Base-by-base conservation (phyloP, 1,139 yeast genomes). In the Arxiozyma bovina region DNA sequence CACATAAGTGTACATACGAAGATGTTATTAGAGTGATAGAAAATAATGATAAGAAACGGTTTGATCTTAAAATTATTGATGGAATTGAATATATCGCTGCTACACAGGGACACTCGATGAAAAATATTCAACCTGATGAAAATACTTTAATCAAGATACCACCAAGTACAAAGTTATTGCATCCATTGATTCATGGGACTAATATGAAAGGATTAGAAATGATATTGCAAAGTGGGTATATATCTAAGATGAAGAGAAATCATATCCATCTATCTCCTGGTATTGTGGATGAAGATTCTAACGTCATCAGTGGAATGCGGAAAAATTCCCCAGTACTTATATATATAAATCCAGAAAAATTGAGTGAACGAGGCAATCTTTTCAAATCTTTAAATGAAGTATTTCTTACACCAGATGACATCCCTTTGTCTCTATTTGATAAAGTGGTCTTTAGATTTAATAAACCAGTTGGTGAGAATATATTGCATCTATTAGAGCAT, bases 31-130 rank as follows among this genome's bases (percentile, higher is more conserved):
- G 81, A 40, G 77, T 90, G 1, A 96, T 90, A 1, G 75, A 68
- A 0, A 74, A 69, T 17, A 87, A 91, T 63, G 81, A 77, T 55
- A 93, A 93, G 70, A 76, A 83, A 62, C 70, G 99, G 56, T 93
- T 83, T 70, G 71, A 75, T 23, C 64, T 80, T 46, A 69, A 63
- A 18, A 65, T 58, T 3, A 65, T 64, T 52, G 63, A 55, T 27
- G 63, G 63, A 3, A 57, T 58, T 1, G 70, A 74, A 66, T 70
- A 62, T 43, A 85, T 93, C 17, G 81, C 97, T 65, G 99, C 99
- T 1, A 85, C 84, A 54, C 99, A 93, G 69, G 99, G 99, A 9
- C 99, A 93, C 68, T 83, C 96, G 0, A 72, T 93, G 17, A 61
- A 70, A 30, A 65, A 71, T 1, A 77, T 85, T 0, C 54, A 58